Percentiles rank a stretch among this genome's conserved stretches.
These are phyloP conservation scores for Quercus dentata DNA, from an alignment of 306 rosid species.

Conservation along the genomic window DNA sequence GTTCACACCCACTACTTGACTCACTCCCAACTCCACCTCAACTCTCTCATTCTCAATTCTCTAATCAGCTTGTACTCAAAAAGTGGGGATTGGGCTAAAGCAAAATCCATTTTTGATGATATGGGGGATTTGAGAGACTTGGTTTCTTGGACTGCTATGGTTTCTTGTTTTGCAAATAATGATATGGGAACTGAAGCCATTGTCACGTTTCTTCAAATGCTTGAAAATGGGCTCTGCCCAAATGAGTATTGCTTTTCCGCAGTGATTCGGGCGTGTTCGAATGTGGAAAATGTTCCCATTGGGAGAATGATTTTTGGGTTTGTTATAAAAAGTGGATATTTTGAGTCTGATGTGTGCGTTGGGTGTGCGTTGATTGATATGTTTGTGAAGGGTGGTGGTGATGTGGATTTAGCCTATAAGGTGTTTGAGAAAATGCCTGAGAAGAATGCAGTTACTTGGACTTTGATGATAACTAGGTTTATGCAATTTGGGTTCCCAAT, in stretches of 20 bases:
- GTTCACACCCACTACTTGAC: slow-evolving; percentile 37
- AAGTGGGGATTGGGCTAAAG: not conserved
- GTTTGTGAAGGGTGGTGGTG: slow-evolving; percentile 40
- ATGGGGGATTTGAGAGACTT: too few species aligned
- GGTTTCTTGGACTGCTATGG: too few species aligned
- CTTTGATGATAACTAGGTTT: slow-evolving; percentile 58
- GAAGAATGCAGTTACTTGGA: slow-evolving; percentile 57
- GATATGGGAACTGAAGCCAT: too few species aligned
- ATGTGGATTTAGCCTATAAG: slow-evolving; percentile 35
- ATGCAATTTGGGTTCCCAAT: slow-evolving; percentile 30
- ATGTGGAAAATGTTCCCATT: too few species aligned
- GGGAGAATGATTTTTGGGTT: slow-evolving; percentile 24
- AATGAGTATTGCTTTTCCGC: too few species aligned
- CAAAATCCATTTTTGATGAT: too few species aligned
- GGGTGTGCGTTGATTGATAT: slow-evolving; percentile 65
- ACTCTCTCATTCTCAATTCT: slow-evolving; percentile 49
- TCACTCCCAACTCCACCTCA: slow-evolving; percentile 31
- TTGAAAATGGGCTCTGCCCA: too few species aligned
- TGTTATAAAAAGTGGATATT: slow-evolving; percentile 45
- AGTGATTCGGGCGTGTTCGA: too few species aligned
- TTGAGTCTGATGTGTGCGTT: slow-evolving; percentile 49
- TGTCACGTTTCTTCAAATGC: too few species aligned
- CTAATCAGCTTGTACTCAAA: slow-evolving; percentile 49
- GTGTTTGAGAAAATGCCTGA: slow-evolving; percentile 58
- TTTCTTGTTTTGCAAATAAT: too few species aligned